Conservation (phyloP, 768 basidiomycete species). For the Boletus sp. region DNA sequence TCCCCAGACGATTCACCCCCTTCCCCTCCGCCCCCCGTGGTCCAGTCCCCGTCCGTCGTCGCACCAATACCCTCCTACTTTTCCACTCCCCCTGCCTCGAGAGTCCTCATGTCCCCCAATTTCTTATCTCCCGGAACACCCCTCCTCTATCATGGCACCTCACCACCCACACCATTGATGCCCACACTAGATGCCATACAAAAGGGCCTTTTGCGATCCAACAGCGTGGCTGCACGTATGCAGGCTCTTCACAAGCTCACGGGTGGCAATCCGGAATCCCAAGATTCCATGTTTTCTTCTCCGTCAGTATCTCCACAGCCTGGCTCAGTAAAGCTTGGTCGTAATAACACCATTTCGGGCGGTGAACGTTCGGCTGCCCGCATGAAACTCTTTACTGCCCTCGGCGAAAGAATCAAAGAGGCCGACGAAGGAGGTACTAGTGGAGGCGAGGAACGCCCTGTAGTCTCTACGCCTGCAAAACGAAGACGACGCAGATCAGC, state of each 20-base stretch:
- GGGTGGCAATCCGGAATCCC: conserved; percentile 59
- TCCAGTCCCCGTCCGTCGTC: conserved; percentile 32
- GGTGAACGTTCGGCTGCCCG: conserved; percentile 75
- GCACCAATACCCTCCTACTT: conserved; percentile 59
- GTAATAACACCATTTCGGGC: conserved; percentile 82
- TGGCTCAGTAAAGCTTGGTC: conserved; percentile 43
- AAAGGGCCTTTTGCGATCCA: conserved; percentile 80
- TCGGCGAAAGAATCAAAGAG: conserved; percentile 58
- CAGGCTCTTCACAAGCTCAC: conserved; percentile 84
- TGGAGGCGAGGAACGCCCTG: conserved; percentile 52
- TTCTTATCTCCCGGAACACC: conserved; percentile 53
- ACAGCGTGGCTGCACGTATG: conserved; percentile 79
- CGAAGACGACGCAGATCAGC: conserved; percentile 55
- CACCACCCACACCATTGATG: conserved; percentile 58
- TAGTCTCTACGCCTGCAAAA: conserved; percentile 43
- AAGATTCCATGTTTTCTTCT: conserved; percentile 53
- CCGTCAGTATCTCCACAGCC: conserved; percentile 48
- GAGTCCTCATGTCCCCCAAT: conserved; percentile 41
- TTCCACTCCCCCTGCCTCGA: conserved; percentile 42
- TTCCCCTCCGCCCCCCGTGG: conserved; percentile 25
- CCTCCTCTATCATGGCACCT: conserved; percentile 60
- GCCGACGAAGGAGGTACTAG: conserved; percentile 61
- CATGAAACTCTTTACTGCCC: conserved; percentile 58
- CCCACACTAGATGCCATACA: conserved; percentile 79
- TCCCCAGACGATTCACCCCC: conserved; percentile 58